Conservation (phyloP, 208 protist species). For the Wallacemonas collosoma region DNA sequence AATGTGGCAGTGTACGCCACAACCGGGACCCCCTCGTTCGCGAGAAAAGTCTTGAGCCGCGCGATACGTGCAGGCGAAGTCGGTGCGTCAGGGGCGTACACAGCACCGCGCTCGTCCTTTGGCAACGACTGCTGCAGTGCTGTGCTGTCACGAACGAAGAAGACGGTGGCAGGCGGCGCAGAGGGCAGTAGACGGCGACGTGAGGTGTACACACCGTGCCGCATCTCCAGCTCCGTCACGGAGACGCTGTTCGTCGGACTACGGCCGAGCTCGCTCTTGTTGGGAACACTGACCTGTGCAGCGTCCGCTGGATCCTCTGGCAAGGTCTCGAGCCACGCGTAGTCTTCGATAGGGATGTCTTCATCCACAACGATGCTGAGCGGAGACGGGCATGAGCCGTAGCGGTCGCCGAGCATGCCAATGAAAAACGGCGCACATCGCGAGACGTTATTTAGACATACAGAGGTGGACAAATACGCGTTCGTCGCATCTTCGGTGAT, state of each 20-base stretch:
- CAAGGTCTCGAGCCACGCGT: conserved; percentile 59
- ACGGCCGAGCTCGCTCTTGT: neutral
- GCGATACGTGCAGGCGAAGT: conserved; percentile 36
- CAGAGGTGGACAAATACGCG: conserved; percentile 74
- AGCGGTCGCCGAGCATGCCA: conserved; percentile 91
- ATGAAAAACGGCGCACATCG: conserved; percentile 94
- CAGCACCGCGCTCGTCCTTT: conserved; percentile 24
- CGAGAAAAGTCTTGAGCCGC: conserved; percentile 41
- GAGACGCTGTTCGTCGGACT: conserved; percentile 46
- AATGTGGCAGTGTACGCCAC: conserved; percentile 61
- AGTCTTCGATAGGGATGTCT: conserved; percentile 70
- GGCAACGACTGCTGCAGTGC: conserved; percentile 47
- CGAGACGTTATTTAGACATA: conserved; percentile 95
- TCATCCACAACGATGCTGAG: conserved; percentile 74
- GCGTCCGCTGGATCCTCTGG: conserved; percentile 3
- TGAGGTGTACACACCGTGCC: conserved; percentile 80
- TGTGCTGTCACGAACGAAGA: conserved; percentile 72
- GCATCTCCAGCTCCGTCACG: conserved; percentile 96
- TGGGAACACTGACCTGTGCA: conserved; percentile 1
- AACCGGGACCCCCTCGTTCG: conserved; percentile 28
- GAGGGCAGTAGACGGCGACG: conserved; percentile 29
- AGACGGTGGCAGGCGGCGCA: conserved; percentile 44
- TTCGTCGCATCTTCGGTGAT: conserved; percentile 84
- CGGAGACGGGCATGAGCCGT: conserved; percentile 73
- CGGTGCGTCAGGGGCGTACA: conserved; percentile 64